phyloP scores from a whole-genome alignment of 345 rosid species.

The Eucalyptus pauciflora region DNA sequence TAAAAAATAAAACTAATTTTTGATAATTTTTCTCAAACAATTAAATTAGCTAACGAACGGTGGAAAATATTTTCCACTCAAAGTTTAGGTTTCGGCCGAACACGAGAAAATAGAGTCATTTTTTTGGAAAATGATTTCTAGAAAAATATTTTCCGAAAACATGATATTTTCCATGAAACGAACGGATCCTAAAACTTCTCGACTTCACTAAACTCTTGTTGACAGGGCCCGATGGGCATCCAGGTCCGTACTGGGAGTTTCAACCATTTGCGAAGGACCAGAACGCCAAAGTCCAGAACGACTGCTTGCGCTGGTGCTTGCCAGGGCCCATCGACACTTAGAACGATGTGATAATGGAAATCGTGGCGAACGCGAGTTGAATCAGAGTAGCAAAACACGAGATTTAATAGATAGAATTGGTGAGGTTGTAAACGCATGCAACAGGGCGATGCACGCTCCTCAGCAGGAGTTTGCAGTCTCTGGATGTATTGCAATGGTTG shows the following conservation, averaged over 20 bases:
- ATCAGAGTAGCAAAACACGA: neutral
- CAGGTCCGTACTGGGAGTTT: slow-evolving; percentile 66
- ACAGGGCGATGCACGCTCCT: neutral
- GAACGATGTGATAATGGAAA: slow-evolving; percentile 85
- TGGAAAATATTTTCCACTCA: too few species aligned
- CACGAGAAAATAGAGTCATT: too few species aligned
- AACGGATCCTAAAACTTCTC: slow-evolving; percentile 20
- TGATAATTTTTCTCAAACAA: too few species aligned
- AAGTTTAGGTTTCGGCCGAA: too few species aligned
- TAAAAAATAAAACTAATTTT: too few species aligned
- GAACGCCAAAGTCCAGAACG: slow-evolving; percentile 68
- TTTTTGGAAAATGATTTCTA: too few species aligned
- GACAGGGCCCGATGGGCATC: slow-evolving; percentile 86
- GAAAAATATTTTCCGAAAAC: too few species aligned
- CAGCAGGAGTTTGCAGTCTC: neutral
- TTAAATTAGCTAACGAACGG: too few species aligned
- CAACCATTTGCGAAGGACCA: slow-evolving; percentile 57
- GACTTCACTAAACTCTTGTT: slow-evolving; percentile 61
- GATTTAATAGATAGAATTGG: neutral
- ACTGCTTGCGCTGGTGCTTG: slow-evolving; percentile 94
- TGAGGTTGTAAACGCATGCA: neutral
- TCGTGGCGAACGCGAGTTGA: slow-evolving; percentile 19
- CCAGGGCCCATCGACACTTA: slow-evolving; percentile 85
- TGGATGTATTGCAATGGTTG: neutral
- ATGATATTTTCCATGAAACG: too few species aligned